Conservation (phyloP, 2,329 filamentous ascomycete species). For the Aspergillus spinulosporus region DNA sequence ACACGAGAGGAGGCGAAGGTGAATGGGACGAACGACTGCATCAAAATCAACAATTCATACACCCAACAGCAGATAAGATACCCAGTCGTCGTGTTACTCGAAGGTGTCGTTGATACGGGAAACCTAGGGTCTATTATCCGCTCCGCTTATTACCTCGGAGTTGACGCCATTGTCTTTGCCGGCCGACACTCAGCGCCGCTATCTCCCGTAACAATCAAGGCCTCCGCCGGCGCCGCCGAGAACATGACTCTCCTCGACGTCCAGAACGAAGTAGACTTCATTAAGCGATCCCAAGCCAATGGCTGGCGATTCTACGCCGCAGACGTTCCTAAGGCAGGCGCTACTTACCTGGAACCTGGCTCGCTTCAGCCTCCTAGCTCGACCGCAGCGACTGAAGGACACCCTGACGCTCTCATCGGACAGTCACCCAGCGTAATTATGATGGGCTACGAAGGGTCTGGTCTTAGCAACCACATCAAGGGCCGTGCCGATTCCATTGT, state of each 20-base stretch:
- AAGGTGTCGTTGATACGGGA: conserved; percentile 70
- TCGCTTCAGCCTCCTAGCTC: conserved; percentile 3
- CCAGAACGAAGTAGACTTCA: conserved; percentile 66
- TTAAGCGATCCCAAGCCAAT: conserved; percentile 64
- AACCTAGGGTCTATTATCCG: conserved; percentile 90
- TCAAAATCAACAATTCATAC: conserved; percentile 39
- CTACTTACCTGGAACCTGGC: conserved; percentile 24
- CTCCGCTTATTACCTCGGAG: conserved; percentile 85
- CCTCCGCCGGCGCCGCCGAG: conserved; percentile 85
- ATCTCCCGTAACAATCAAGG: conserved; percentile 77
- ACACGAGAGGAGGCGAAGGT: conserved; percentile 70
- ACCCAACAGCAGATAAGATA: conserved; percentile 27
- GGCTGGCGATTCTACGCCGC: conserved; percentile 87
- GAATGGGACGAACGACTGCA: conserved; percentile 65
- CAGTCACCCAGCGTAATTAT: conserved; percentile 73
- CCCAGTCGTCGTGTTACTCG: conserved; percentile 46
- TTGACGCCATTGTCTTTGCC: conserved; percentile 77
- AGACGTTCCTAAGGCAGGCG: conserved; percentile 47
- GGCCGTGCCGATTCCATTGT: conserved; percentile 64
- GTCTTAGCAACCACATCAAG: conserved; percentile 65
- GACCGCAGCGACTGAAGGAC: conserved; percentile 26
- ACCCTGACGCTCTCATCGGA: conserved; percentile 50
- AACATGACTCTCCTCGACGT: conserved; percentile 72
- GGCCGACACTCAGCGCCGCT: conserved; percentile 71
- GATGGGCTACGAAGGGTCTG: conserved; percentile 78